Base-by-base conservation (phyloP, 768 basidiomycete genomes). In the Leccinum subgranulosum region DNA sequence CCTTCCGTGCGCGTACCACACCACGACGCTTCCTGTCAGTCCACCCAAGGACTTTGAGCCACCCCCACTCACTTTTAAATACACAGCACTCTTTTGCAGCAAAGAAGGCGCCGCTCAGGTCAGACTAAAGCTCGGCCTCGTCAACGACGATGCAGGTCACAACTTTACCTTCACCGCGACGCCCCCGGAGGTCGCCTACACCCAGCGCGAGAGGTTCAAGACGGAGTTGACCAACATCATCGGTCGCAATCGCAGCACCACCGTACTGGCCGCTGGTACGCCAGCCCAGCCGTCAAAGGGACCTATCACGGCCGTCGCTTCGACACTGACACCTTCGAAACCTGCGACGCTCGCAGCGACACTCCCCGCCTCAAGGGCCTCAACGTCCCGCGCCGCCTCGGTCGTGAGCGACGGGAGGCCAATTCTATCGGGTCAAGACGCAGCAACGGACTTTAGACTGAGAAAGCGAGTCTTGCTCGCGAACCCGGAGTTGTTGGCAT, bases 171-270 rank as follows among this genome's bases (percentile, higher is more conserved):
- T 91, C 74, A 84, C 81, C 2, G 82, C 88, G 1, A 51, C 48
- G 2, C 82, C 87, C 2, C 82, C 81, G 57, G 73, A 84, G 1
- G 72, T 81, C 63, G 89, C 92, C 33, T 75, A 82, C 55, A 66
- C 75, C 27, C 92, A 94, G 68, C 83, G 92, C 64, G 91, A 92
- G 74, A 79, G 79, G 63, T 93, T 94, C 81, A 94, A 94, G 76
- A 77, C 77, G 43, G 87, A 90, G 67, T 77, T 94, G 55, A 89
- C 88, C 8, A 78, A 77, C 53, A 87, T 93, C 69, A 89, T 95
- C 59, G 81, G 84, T 62, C 82, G 81, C 51, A 94, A 94, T 74
- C 82, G 86, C 54, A 77, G 76, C 47, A 71, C 73, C 46, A 57
- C 61, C 2, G 0, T 56, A 14, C 50, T 46, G 57, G 66, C 69